phyloP scores from a whole-genome alignment of 257 asterid species.

The Solanum tacnaense region DNA sequence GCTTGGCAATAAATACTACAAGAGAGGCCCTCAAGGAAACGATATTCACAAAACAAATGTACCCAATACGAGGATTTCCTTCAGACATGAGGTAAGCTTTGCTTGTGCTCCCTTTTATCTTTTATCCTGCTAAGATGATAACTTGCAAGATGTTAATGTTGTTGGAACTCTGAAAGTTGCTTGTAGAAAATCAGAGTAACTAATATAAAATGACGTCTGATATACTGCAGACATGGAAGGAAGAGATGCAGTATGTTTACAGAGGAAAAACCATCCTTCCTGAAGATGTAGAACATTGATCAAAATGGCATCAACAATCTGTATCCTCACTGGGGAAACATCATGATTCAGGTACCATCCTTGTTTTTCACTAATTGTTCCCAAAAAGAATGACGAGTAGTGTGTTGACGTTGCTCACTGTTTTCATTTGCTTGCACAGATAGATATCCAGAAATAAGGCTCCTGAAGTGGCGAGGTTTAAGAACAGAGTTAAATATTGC shows the following conservation, averaged over 20 bases:
- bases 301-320: background rate
- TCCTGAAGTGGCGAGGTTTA: background rate
- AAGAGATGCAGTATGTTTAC: constrained; percentile 78
- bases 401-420: background rate
- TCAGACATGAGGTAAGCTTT: constrained; percentile 71
- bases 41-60: constrained; percentile 88
- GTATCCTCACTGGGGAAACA: background rate
- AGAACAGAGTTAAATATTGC: background rate
- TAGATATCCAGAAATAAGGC: background rate
- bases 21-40: constrained; percentile 69
- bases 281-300: constrained; percentile 52
- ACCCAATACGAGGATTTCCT: constrained; percentile 68
- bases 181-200: background rate
- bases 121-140: background rate
- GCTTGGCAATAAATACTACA: constrained; percentile 67
- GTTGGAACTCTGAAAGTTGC: background rate
- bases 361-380: background rate
- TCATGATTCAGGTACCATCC: background rate
- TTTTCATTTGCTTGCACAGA: background rate
- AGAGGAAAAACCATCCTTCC: constrained; percentile 57
- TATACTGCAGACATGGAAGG: constrained; percentile 69
- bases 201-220: background rate
- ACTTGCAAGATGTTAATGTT: background rate
- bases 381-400: too few relatives aligned
- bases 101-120: background rate